Evolutionary conservation across 1,284 basidiomycete genomes (phyloP), one percentile per base, ranked within the genome.

Genomic region (Athelia sp.): DNA sequence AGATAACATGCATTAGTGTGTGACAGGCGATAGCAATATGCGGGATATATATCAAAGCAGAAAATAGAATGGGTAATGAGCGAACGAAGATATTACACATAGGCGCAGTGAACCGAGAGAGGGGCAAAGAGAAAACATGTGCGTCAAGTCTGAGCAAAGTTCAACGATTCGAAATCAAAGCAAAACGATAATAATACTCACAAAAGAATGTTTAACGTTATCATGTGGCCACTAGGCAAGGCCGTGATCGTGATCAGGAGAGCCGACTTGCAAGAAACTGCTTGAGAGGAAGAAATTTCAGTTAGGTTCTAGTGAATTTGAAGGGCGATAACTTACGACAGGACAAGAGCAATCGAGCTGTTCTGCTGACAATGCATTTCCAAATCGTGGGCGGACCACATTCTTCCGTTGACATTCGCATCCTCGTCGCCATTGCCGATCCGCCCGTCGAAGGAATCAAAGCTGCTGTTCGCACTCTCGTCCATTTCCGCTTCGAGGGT

Each of bases 331-430:
- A 40, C 36, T n/a, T 21, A 40, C 46, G 80, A 76, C 29, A 86
- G 68, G 46, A 87, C 75, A 36, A 75, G 66, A 13, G 79, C 69
- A 35, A 88, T 82, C 18, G 80, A 74, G 60, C 86, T 86, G 54
- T 87, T 88, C 61, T 88, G 85, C 52, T 75, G 75, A 60, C 85
- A 88, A 44, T 84, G 76, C 59, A 80, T 67, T 66, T 83, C 78
- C 55, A 88, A 62, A 56, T 88, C 86, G 52, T 76, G 77, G 26
- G 77, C 74, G 34, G 80, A 82, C 86, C 84, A 88, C 51, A 81
- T 52, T 40, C 73, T 72, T 23, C 75, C 77, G 51, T 71, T 74
- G 40, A 60, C 51, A 43, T 66, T 66, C 24, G 60, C 62, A 42
- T 62, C 62, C 35, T 55, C 61, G 36, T 61, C 65, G 46, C 62